These are phyloP conservation scores for Pythium apleroticum DNA, from an alignment of 352 stramenopile genomes.

Conservation along the genomic window DNA sequence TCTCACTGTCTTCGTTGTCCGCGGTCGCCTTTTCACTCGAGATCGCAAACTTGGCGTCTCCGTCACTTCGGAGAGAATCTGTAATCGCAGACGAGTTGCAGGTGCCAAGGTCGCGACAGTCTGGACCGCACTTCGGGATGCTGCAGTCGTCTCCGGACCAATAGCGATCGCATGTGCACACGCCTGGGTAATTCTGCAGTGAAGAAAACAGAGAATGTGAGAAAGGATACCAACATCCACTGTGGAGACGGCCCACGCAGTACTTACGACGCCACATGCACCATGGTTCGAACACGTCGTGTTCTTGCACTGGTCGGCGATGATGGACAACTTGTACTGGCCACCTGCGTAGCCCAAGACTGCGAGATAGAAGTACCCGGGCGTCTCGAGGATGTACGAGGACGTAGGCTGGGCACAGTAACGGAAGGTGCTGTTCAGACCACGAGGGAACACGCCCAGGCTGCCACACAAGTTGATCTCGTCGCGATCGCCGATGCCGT, in stretches of 20 bases:
- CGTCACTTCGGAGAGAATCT: background rate
- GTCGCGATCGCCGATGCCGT: constrained; percentile 35
- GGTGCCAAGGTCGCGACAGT: constrained; percentile 62
- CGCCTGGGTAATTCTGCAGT: constrained; percentile 48
- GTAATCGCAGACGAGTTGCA: constrained; percentile 27
- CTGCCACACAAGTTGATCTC: constrained; percentile 71
- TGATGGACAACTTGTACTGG: constrained; percentile 40
- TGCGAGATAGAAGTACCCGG: constrained; percentile 69
- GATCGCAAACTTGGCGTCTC: background rate
- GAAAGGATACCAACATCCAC: background rate
- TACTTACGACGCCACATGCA: constrained; percentile 49
- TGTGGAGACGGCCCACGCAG: background rate
- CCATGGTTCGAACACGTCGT: constrained; percentile 63
- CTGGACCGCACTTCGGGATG: constrained; percentile 64
- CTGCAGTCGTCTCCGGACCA: constrained; percentile 79
- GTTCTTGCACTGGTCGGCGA: constrained; percentile 67
- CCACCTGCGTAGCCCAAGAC: constrained; percentile 55
- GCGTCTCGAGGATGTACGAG: constrained; percentile 51
- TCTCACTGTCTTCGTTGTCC: background rate
- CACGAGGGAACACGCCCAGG: constrained; percentile 59
- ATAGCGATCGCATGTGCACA: constrained; percentile 73
- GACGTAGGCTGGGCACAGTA: constrained; percentile 53
- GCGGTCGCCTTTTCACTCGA: background rate
- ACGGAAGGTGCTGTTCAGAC: constrained; percentile 54
- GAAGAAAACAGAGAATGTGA: constrained; percentile 2